Base-by-base conservation (phyloP, 192 early-diverging fungal species). In the Backusella mclennaniae region DNA sequence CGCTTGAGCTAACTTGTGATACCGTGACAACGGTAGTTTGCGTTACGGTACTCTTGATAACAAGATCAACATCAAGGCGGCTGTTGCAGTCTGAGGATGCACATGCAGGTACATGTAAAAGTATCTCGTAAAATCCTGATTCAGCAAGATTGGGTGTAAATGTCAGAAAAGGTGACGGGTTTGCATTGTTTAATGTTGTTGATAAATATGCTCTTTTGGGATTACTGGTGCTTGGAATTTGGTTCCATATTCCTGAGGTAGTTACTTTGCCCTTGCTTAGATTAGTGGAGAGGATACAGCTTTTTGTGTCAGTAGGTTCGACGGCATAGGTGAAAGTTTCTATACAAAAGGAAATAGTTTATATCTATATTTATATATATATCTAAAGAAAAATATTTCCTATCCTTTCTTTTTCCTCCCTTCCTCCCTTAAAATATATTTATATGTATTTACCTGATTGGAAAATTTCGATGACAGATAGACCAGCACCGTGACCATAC, bases 401-500 rank as follows among this genome's bases (percentile, higher is more conserved):
- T 39, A 39, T 63, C 21, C 3, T 59, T 14, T 49, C 11, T 44
- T 26, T 8, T 66, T 12, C 53, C 17, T 23, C 23, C 53, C 21
- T 0, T 56, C 21, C 11, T 67, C 7, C 44, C 26, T 67, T 17
- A 31, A 35, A 3, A 67, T 35, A 70, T 36, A 52, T 17, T 11
- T 29, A 52, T 19, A 26, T 12, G 52, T 39, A 31, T 38, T 67
- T 77, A 81, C 80, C 81, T 15, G 78, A 76, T 69, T 84, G 82
- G 53, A 74, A 84, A 9, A 78, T 77, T 67, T 77, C 44, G 38
- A 84, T 66, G 52, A 42, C 59, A 5, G 79, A 35, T 38, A 84
- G 68, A 26, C 82, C 82, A 1, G 69, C 82, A 35, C 82, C 76
- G 1, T 41, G 29, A 11, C 82, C 82, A 67, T 84, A 84, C 82